These are phyloP conservation scores for Postia placenta DNA, from an alignment of 768 basidiomycete genomes.

Conservation along the genomic window DNA sequence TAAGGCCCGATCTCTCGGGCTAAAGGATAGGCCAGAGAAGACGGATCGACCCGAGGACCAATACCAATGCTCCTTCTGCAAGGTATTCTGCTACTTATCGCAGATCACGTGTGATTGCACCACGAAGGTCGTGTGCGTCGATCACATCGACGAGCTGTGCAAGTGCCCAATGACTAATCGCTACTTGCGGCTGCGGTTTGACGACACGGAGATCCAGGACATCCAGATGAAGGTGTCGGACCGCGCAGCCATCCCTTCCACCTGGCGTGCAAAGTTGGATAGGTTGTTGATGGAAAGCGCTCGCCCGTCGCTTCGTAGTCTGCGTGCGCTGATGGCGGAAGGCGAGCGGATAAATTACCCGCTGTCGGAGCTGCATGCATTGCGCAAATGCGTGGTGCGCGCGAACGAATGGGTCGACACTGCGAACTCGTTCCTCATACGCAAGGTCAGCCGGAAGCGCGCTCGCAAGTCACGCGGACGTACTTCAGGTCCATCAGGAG, in stretches of 20 bases:
- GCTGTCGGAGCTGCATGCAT: conserved; percentile 61
- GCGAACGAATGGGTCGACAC: conserved; percentile 89
- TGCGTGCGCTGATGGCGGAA: conserved; percentile 80
- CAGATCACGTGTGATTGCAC: conserved; percentile 69
- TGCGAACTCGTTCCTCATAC: conserved; percentile 70
- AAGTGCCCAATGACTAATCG: conserved; percentile 50
- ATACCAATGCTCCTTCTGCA: conserved; percentile 92
- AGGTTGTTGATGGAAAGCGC: conserved; percentile 62
- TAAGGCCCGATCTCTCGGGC: conserved; percentile 49
- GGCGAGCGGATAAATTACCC: conserved; percentile 80
- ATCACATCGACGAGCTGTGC: conserved; percentile 79
- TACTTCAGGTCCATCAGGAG: conserved; percentile 29
- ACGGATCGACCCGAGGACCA: conserved; percentile 88
- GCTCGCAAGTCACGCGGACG: conserved; percentile 52
- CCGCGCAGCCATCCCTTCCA: conserved; percentile 63
- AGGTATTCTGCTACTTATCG: conserved; percentile 91
- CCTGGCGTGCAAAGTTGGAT: conserved; percentile 71
- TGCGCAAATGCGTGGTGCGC: conserved; percentile 73
- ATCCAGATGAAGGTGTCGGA: conserved; percentile 60
- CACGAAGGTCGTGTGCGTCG: conserved; percentile 74
- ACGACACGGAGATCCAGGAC: conserved; percentile 70
- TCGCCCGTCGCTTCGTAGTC: conserved; percentile 66
- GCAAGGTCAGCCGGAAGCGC: conserved; percentile 79
- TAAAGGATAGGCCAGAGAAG: conserved; percentile 67
- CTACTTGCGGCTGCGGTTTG: conserved; percentile 72